Conservation (phyloP, 257 asterid species). For the Nicotiana tabacum region DNA sequence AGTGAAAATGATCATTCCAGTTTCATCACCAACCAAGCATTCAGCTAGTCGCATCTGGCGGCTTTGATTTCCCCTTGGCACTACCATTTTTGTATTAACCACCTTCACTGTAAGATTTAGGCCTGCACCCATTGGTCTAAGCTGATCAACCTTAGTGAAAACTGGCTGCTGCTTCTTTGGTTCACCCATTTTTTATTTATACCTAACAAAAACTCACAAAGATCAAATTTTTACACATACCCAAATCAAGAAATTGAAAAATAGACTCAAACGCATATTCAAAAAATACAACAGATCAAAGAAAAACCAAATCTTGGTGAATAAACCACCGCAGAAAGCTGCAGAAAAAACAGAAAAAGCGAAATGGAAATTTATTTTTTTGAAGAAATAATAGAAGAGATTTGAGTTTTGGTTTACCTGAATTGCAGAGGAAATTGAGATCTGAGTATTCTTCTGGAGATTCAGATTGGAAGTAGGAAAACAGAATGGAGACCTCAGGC, state of each 20-base stretch:
- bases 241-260: not conserved
- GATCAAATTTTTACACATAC: not conserved
- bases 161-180: conserved; percentile 65
- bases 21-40: conserved; percentile 43
- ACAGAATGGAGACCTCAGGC: not conserved
- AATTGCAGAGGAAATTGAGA: conserved; percentile 2
- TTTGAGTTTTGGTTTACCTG: not conserved
- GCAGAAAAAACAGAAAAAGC: not conserved
- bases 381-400: not conserved
- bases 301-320: not conserved
- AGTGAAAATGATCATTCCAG: conserved; percentile 35
- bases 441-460: not conserved
- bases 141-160: conserved; percentile 66
- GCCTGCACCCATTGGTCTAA: conserved; percentile 49
- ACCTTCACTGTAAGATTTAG: conserved; percentile 36
- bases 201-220: conserved; percentile 8
- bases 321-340: not conserved
- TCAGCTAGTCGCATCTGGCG: conserved; percentile 37
- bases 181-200: conserved; percentile 53
- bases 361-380: not conserved
- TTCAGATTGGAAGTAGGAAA: not conserved
- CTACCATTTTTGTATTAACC: conserved; percentile 24
- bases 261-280: not conserved
- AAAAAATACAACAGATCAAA: not conserved
- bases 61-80: conserved; percentile 28